Percentiles rank a stretch among this genome's conserved stretches.
These are phyloP conservation scores for Begonia fuchsioides DNA, from an alignment of 306 rosid genomes.

Conservation along the genomic window DNA sequence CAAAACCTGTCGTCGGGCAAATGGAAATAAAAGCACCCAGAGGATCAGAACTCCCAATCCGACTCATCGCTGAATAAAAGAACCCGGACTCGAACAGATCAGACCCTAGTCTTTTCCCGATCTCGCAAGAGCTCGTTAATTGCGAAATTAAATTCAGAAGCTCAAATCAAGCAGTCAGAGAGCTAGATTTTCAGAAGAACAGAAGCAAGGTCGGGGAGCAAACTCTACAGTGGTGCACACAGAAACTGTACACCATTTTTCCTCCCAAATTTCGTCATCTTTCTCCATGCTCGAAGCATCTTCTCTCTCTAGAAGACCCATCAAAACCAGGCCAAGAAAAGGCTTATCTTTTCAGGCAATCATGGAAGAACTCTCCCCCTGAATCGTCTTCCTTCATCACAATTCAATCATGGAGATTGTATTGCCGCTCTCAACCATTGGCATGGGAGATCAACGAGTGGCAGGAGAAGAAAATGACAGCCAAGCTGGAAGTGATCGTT, in stretches of 20 bases:
- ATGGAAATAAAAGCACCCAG: slow-evolving; percentile 27
- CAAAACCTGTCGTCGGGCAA: slow-evolving; percentile 40
- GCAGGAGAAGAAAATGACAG: not conserved
- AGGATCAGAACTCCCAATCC: slow-evolving; percentile 29
- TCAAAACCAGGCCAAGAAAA: not conserved
- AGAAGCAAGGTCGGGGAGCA: not conserved
- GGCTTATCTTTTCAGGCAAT: too few relatives aligned
- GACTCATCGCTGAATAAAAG: slow-evolving; percentile 27
- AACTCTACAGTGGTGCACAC: not conserved
- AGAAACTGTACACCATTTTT: not conserved
- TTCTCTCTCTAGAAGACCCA: slow-evolving; percentile 2
- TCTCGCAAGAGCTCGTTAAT: too few relatives aligned
- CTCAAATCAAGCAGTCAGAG: not conserved
- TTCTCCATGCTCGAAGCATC: not conserved
- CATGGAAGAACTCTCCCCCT: not conserved
- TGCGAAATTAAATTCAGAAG: too few relatives aligned
- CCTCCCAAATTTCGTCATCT: not conserved
- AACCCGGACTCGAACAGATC: not conserved
- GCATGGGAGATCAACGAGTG: not conserved
- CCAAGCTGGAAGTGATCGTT: slow-evolving; percentile 1
- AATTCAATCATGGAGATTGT: not conserved
- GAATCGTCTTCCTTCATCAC: not conserved
- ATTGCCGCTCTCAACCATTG: too few relatives aligned
- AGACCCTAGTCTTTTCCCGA: not conserved
- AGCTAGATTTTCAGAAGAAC: not conserved